Conservation (phyloP, 495 filamentous ascomycete genomes). For the Podospora pseudocomata region DNA sequence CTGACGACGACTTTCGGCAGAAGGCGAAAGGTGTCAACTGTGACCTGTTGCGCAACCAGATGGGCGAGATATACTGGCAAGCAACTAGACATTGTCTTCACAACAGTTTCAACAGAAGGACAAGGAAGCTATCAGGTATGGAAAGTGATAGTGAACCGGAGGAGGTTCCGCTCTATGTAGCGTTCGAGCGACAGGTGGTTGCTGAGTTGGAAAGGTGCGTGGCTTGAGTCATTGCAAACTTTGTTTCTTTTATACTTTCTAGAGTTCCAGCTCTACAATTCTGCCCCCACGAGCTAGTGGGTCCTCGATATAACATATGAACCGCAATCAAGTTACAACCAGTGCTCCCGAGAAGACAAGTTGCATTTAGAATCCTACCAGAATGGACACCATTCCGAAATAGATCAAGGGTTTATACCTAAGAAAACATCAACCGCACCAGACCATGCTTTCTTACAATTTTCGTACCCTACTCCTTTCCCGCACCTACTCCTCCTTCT, state of each 20-base stretch:
- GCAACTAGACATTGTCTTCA: neutral
- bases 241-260: no score
- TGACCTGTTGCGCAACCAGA: neutral
- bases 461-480: no score
- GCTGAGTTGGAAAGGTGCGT: conserved; percentile 1
- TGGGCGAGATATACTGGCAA: neutral
- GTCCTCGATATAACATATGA: no score
- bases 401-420: no score
- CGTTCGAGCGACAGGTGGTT: conserved; percentile 4
- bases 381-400: no score
- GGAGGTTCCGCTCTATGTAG: neutral
- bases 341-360: no score
- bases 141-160: neutral
- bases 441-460: no score
- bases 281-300: no score
- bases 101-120: conserved; percentile 1
- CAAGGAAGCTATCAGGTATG: neutral
- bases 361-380: no score
- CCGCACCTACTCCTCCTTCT: conserved; percentile 15
- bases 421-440: no score
- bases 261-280: no score
- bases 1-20: neutral
- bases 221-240: neutral
- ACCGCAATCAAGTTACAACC: no score
- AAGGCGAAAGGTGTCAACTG: neutral